A percentile compares a stretch with the other conserved stretches of the same genome.
Evolutionary conservation across 2,329 filamentous ascomycete genomes (phyloP).

Genomic region (Alternaria sp.): DNA sequence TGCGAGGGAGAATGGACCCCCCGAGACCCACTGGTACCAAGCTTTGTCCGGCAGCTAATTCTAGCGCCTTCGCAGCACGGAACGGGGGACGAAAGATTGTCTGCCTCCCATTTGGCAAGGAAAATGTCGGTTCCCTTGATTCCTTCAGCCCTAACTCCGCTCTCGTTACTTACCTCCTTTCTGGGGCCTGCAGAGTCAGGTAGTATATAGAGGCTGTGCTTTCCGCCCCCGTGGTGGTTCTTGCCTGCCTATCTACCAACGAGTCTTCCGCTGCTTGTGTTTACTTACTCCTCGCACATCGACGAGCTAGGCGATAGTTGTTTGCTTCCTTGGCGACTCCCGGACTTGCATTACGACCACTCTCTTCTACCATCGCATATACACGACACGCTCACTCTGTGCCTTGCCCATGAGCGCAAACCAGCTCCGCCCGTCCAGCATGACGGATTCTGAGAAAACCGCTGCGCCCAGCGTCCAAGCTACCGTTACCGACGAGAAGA

Average conservation of each 20-base stretch:
- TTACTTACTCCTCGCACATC: background rate
- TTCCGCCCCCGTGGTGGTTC: background rate
- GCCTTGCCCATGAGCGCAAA: slow-evolving; percentile 29
- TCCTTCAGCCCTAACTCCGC: slow-evolving; percentile 1
- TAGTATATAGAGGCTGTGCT: background rate
- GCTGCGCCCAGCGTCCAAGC: slow-evolving; percentile 35
- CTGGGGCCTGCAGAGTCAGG: background rate
- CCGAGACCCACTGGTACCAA: background rate
- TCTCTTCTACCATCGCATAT: background rate
- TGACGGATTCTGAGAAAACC: slow-evolving; percentile 43
- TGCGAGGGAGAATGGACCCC: background rate
- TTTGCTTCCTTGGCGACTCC: background rate
- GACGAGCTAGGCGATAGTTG: background rate
- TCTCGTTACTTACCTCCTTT: background rate
- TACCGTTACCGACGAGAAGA: slow-evolving; percentile 31
- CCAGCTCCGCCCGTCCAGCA: slow-evolving; percentile 36
- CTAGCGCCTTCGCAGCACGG: slow-evolving; percentile 1
- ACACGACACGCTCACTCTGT: background rate
- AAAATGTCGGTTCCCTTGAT: background rate
- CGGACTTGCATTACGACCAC: background rate
- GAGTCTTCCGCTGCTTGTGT: background rate
- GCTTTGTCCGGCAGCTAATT: slow-evolving; percentile 7
- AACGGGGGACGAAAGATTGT: slow-evolving; percentile 4
- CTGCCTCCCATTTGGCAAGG: background rate
- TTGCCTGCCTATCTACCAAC: background rate